Evolutionary conservation across 2,329 filamentous ascomycete genomes (phyloP).

Genomic region (Sarocladium oryzae): DNA sequence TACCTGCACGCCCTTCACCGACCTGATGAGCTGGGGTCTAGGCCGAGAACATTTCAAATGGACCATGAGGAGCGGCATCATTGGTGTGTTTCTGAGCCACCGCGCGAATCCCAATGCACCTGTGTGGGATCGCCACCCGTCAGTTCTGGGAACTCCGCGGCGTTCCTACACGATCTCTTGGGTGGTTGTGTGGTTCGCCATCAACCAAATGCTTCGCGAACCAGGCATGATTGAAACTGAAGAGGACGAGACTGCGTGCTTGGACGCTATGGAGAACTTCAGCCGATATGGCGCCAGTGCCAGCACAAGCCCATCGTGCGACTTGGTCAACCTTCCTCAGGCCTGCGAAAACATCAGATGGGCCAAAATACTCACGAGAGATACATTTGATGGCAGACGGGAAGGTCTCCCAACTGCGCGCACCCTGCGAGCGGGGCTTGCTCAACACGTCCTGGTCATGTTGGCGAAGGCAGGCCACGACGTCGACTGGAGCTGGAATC

Average conservation of each 20-base stretch:
- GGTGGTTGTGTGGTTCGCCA: neutral
- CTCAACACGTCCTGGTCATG: neutral
- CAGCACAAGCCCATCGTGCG: neutral
- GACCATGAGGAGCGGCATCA: neutral
- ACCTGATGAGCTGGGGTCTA: neutral
- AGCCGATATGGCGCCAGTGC: neutral
- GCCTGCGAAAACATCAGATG: neutral
- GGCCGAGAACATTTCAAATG: neutral
- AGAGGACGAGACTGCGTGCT: neutral
- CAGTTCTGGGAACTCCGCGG: neutral
- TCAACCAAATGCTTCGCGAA: neutral
- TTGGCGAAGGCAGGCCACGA: neutral
- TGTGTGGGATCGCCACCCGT: neutral
- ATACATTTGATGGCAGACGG: neutral
- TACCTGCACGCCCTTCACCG: neutral
- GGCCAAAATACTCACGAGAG: neutral
- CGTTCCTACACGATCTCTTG: neutral
- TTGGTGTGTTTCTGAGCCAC: neutral
- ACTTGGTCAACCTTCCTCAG: neutral
- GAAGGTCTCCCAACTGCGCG: neutral
- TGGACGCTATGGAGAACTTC: neutral
- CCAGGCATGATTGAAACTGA: neutral
- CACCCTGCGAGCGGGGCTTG: neutral
- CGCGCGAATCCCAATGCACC: neutral
- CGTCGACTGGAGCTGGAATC: neutral